A percentile compares a stretch with the other conserved stretches of the same genome.
Conservation (phyloP, 2,329 filamentous ascomycete genomes). For the Volutella citrinella region DNA sequence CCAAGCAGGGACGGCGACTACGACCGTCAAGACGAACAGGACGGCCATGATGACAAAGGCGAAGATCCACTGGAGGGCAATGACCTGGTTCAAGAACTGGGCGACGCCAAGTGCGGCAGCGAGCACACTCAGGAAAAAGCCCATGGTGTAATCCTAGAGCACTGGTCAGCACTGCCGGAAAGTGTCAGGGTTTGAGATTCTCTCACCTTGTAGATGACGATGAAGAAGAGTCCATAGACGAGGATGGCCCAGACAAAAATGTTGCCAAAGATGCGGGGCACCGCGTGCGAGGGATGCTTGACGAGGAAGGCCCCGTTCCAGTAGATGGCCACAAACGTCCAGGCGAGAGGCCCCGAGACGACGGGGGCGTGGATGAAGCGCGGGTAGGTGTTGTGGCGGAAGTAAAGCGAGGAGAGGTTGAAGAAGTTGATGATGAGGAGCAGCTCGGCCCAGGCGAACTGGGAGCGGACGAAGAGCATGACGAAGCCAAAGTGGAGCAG, state of each 20-base stretch:
- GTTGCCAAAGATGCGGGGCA: slow-evolving; percentile 79
- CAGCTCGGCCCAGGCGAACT: slow-evolving; percentile 74
- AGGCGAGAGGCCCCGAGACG: slow-evolving; percentile 73
- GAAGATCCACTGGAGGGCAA: slow-evolving; percentile 91
- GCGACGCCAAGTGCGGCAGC: slow-evolving; percentile 72
- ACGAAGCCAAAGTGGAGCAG: slow-evolving; percentile 78
- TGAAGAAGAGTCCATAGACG: slow-evolving; percentile 73
- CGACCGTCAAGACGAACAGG: slow-evolving; percentile 66
- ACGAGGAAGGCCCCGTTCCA: slow-evolving; percentile 86
- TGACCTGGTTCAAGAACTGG: slow-evolving; percentile 69
- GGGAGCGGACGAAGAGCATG: slow-evolving; percentile 74
- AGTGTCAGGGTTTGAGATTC: too few species aligned
- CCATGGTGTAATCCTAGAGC: slow-evolving; percentile 66
- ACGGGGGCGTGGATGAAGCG: slow-evolving; percentile 74
- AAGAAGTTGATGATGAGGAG: slow-evolving; percentile 77
- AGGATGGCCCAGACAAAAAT: slow-evolving; percentile 84
- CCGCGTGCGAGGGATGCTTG: slow-evolving; percentile 60
- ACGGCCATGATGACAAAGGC: slow-evolving; percentile 78
- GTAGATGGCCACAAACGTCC: slow-evolving; percentile 83
- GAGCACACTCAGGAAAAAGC: slow-evolving; percentile 73
- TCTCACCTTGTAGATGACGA: slow-evolving; percentile 68
- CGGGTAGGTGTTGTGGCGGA: slow-evolving; percentile 70
- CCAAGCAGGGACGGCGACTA: slow-evolving; percentile 62
- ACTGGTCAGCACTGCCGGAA: too few species aligned
- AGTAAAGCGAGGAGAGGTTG: slow-evolving; percentile 77